These are phyloP conservation scores for Lentinula edodes DNA, from an alignment of 768 basidiomycete genomes.

Conservation along the genomic window DNA sequence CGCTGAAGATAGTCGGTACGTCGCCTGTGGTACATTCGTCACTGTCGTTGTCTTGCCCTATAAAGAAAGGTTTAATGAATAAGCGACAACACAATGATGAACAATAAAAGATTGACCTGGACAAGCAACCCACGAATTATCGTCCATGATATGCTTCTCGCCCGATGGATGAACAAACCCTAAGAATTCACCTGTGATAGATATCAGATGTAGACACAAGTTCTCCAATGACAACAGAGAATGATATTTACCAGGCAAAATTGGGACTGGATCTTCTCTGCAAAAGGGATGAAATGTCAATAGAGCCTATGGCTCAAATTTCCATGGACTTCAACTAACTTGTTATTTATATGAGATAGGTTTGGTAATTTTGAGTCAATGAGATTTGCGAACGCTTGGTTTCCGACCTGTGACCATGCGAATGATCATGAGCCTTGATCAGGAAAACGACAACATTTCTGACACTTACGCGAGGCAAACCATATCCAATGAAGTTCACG, in stretches of 20 bases:
- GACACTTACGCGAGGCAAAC: slow-evolving; percentile 35
- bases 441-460: slow-evolving; percentile 8
- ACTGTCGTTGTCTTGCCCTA: slow-evolving; percentile 59
- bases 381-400: slow-evolving; percentile 57
- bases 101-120: slow-evolving; percentile 30
- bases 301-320: not conserved
- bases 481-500: slow-evolving; percentile 33
- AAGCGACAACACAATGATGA: not conserved
- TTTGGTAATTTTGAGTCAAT: slow-evolving; percentile 38
- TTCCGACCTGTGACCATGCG: slow-evolving; percentile 35
- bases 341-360: slow-evolving; percentile 60
- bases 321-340: slow-evolving; percentile 17
- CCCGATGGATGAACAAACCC: slow-evolving; percentile 24
- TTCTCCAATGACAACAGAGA: not conserved
- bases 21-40: slow-evolving; percentile 46
- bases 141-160: slow-evolving; percentile 22
- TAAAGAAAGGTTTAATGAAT: not conserved
- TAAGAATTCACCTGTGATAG: slow-evolving; percentile 1
- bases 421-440: not conserved
- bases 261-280: slow-evolving; percentile 36
- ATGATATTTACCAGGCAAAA: slow-evolving; percentile 27
- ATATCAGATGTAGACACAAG: not conserved
- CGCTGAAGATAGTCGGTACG: slow-evolving; percentile 43
- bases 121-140: slow-evolving; percentile 47
- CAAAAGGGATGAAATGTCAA: not conserved